Evolutionary conservation across 345 rosid genomes (phyloP), one percentile per base, ranked within the genome.

Genomic region (Kernera saxatilis): DNA sequence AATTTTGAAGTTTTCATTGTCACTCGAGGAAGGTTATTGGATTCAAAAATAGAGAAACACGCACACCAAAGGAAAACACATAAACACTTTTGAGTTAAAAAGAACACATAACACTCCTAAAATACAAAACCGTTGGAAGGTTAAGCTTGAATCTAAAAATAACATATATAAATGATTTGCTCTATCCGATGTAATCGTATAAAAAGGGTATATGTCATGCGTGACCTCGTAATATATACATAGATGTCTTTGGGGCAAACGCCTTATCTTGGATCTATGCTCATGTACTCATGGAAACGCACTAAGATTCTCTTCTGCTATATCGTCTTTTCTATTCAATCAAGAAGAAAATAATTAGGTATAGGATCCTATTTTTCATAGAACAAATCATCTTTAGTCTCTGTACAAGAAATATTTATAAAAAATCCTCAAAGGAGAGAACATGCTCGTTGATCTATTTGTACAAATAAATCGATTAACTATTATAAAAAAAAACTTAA

Each of bases 121-220:
- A n/a, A n/a, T n/a, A n/a, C n/a, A n/a, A n/a, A n/a, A n/a, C n/a
- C n/a, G n/a, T n/a, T n/a, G n/a, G n/a, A n/a, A n/a, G n/a, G n/a
- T n/a, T n/a, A n/a, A n/a, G n/a, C n/a, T n/a, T n/a, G n/a, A n/a
- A n/a, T n/a, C n/a, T n/a, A n/a, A n/a, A n/a, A n/a, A n/a, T n/a
- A n/a, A n/a, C n/a, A n/a, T n/a, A n/a, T n/a, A n/a, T n/a, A n/a
- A n/a, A n/a, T n/a, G n/a, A n/a, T n/a, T n/a, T n/a, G n/a, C n/a
- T n/a, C n/a, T n/a, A n/a, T n/a, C n/a, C n/a, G n/a, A n/a, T n/a
- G 66, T 23, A 71, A 51, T 40, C 36, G 61, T 71, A 21, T 9
- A 32, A 30, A 21, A 22, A 23, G 37, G 44, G 45, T 30, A 61
- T n/a, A 61, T n/a, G 35, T 71, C 75, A 71, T 49, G 61, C 25